A percentile compares a stretch with the other conserved stretches of the same genome.
These are phyloP conservation scores for Acacia pycnantha DNA, from an alignment of 331 rosid genomes.

Conservation along the genomic window DNA sequence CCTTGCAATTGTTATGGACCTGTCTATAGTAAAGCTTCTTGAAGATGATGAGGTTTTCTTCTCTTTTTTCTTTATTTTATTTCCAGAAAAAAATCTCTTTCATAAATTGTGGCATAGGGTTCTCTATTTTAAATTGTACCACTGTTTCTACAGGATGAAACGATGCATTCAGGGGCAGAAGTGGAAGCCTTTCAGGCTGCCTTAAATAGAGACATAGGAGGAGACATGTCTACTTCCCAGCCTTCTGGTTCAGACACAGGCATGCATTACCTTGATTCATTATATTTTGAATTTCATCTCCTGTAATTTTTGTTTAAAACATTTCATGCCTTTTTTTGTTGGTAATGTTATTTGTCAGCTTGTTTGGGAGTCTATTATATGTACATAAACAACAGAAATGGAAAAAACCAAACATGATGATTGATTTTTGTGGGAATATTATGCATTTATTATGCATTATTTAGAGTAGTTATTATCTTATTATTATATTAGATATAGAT, in stretches of 20 bases:
- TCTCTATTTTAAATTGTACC: not conserved
- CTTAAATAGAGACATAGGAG: conserved; percentile 72
- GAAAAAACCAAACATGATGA: not conserved
- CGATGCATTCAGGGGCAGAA: conserved; percentile 85
- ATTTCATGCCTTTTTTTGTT: not conserved
- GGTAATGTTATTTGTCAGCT: not conserved
- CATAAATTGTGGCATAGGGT: conserved; percentile 19
- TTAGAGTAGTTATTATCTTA: too few species aligned
- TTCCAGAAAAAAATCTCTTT: not conserved
- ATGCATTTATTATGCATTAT: too few species aligned
- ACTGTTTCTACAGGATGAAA: conserved; percentile 58
- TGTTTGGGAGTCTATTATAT: not conserved
- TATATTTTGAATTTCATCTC: not conserved
- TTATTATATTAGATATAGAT: too few species aligned
- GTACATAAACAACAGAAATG: not conserved
- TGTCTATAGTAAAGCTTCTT: conserved; percentile 82
- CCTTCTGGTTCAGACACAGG: conserved; percentile 61
- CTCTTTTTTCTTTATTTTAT: conserved; percentile 17
- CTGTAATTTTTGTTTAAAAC: not conserved
- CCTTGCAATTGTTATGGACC: conserved; percentile 55
- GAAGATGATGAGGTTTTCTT: conserved; percentile 82
- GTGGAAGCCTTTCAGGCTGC: conserved; percentile 93
- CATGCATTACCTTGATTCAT: not conserved
- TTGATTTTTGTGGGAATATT: too few species aligned
- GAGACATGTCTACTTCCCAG: conserved; percentile 56